These are phyloP conservation scores for Paraconiothyrium brasiliense DNA, from an alignment of 2,329 filamentous ascomycete species.

Conservation along the genomic window DNA sequence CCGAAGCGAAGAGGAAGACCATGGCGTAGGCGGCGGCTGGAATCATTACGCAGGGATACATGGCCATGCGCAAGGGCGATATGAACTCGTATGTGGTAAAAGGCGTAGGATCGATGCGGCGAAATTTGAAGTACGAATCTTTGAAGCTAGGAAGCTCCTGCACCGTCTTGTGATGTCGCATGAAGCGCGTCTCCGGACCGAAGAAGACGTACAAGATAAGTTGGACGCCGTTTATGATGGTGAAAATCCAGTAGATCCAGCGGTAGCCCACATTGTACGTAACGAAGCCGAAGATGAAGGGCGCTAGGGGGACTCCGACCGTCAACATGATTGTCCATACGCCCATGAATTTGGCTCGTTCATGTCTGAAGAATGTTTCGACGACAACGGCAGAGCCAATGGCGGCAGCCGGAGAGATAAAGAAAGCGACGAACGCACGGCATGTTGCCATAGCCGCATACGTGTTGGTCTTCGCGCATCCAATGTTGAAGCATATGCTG, in stretches of 20 bases:
- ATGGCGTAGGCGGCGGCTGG: slow-evolving; percentile 65
- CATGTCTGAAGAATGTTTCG: slow-evolving; percentile 66
- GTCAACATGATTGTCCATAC: slow-evolving; percentile 66
- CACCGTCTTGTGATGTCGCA: slow-evolving; percentile 51
- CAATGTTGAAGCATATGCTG: slow-evolving; percentile 62
- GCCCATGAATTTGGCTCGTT: slow-evolving; percentile 65
- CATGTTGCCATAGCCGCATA: slow-evolving; percentile 63
- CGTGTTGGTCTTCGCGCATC: slow-evolving; percentile 60
- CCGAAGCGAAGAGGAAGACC: slow-evolving; percentile 64
- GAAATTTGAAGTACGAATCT: slow-evolving; percentile 56
- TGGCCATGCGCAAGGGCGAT: slow-evolving; percentile 59
- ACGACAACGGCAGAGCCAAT: slow-evolving; percentile 67
- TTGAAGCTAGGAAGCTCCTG: slow-evolving; percentile 54
- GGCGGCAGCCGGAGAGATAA: slow-evolving; percentile 63
- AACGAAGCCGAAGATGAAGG: slow-evolving; percentile 57
- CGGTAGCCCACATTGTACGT: slow-evolving; percentile 62
- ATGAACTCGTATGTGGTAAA: slow-evolving; percentile 62
- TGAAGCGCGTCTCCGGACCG: slow-evolving; percentile 62
- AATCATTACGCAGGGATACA: slow-evolving; percentile 59
- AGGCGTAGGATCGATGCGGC: slow-evolving; percentile 63
- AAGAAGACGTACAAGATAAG: slow-evolving; percentile 65
- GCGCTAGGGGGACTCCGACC: slow-evolving; percentile 57
- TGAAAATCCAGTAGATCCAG: slow-evolving; percentile 68
- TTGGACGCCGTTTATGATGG: slow-evolving; percentile 66
- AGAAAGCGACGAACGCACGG: slow-evolving; percentile 64